Evolutionary conservation across 768 basidiomycete genomes (phyloP).

Genomic region (Kwoniella pini): DNA sequence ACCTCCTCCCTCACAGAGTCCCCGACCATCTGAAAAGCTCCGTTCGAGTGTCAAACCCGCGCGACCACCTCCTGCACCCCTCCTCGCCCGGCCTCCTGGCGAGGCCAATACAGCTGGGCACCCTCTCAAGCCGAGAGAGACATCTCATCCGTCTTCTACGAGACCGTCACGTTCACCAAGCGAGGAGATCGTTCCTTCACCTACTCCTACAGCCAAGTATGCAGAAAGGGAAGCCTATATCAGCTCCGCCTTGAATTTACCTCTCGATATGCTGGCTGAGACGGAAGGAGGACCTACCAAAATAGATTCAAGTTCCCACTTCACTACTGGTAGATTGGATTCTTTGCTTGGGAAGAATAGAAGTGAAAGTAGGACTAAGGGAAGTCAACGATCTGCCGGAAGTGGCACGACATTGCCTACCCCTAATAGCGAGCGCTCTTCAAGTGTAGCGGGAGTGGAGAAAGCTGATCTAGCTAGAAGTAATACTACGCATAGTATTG

Average conservation of each 20-base stretch:
- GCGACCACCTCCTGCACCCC: slow-evolving; percentile 18
- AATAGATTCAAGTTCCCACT: not conserved
- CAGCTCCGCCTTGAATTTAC: slow-evolving; percentile 30
- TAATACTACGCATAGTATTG: not conserved
- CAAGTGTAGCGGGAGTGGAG: not conserved
- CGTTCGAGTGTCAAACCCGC: not conserved
- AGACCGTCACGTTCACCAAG: slow-evolving; percentile 1
- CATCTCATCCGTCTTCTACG: not conserved
- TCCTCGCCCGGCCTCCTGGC: slow-evolving; percentile 5
- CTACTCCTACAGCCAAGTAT: slow-evolving; percentile 18
- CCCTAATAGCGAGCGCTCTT: not conserved
- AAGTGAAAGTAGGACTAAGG: not conserved
- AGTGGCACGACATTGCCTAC: slow-evolving; percentile 3
- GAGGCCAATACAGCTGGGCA: not conserved
- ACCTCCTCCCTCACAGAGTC: not conserved
- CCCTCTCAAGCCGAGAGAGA: not conserved
- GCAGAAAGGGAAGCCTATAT: slow-evolving; percentile 36
- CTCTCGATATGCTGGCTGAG: slow-evolving; percentile 30
- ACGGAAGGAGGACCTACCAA: not conserved
- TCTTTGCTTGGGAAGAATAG: slow-evolving; percentile 9
- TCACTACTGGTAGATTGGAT: slow-evolving; percentile 15
- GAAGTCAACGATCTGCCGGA: slow-evolving; percentile 4
- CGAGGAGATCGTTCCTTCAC: slow-evolving; percentile 7
- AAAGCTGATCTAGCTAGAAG: not conserved
- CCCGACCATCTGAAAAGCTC: not conserved